These are phyloP conservation scores for Phytophthora idaei DNA, from an alignment of 352 stramenopile genomes.

Conservation along the genomic window DNA sequence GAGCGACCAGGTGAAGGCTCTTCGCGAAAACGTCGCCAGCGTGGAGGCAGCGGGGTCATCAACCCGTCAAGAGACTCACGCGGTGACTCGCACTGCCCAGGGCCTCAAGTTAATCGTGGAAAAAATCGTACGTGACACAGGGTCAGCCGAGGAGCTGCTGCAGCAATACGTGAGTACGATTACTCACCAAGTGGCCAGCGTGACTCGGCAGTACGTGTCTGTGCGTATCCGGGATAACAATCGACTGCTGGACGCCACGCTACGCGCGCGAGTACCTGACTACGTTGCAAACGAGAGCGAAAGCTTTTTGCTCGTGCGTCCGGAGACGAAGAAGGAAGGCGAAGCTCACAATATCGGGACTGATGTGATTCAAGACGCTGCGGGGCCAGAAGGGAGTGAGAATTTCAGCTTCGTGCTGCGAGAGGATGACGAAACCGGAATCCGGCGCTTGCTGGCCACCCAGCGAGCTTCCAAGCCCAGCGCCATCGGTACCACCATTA, in stretches of 20 bases:
- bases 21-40: constrained; percentile 48
- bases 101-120: constrained; percentile 78
- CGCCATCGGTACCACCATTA: constrained; percentile 37
- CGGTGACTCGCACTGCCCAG: constrained; percentile 51
- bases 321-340: constrained; percentile 43
- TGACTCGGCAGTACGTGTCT: constrained; percentile 81
- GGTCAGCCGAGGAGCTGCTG: constrained; percentile 68
- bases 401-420: constrained; percentile 43
- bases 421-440: constrained; percentile 48
- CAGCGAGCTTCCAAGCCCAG: constrained; percentile 15
- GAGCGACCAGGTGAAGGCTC: constrained; percentile 41
- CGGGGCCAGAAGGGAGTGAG: constrained; percentile 1
- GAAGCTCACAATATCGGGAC: constrained; percentile 5
- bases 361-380: constrained; percentile 8
- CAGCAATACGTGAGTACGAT: constrained; percentile 88
- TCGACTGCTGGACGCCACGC: constrained; percentile 72
- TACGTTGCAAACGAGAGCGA: constrained; percentile 75
- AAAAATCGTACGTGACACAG: constrained; percentile 78
- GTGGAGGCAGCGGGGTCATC: constrained; percentile 51
- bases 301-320: constrained; percentile 71
- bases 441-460: constrained; percentile 33
- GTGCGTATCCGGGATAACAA: constrained; percentile 87
- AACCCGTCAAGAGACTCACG: constrained; percentile 49
- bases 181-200: constrained; percentile 82
- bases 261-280: constrained; percentile 67